A percentile compares a stretch with the other conserved stretches of the same genome.
phyloP scores from a whole-genome alignment of 176 grass and related monocot species.

The Rhynchospora breviuscula region DNA sequence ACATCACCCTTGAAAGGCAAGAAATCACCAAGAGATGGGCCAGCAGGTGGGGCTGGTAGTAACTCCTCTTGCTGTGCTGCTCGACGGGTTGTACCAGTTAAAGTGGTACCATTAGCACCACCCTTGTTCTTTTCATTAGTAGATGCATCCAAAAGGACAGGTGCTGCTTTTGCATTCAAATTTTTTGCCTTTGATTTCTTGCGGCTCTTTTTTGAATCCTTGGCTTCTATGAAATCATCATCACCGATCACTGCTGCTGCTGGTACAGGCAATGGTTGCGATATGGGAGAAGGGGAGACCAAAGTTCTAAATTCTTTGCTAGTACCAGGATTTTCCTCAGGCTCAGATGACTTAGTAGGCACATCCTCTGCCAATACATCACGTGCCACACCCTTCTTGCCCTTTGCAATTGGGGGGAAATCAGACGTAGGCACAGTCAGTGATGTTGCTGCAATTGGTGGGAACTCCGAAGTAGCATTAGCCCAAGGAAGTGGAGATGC shows the following conservation, averaged over 20 bases:
- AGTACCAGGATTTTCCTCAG: constrained; percentile 38
- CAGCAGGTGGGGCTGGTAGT: constrained; percentile 50
- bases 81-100: constrained; percentile 46
- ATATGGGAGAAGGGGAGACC: constrained; percentile 28
- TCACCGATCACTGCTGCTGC: constrained; percentile 46
- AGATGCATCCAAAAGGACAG: constrained; percentile 41
- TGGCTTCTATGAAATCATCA: constrained; percentile 95
- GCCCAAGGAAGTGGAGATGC: constrained; percentile 53
- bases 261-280: background rate
- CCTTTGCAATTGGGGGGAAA: constrained; percentile 32
- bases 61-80: constrained; percentile 59
- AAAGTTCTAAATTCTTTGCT: constrained; percentile 36
- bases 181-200: constrained; percentile 79
- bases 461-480: background rate
- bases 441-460: background rate
- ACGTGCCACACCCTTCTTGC: constrained; percentile 67
- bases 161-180: constrained; percentile 43
- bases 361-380: constrained; percentile 94
- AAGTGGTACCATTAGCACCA: constrained; percentile 27
- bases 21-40: constrained; percentile 88
- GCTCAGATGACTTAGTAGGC: constrained; percentile 49
- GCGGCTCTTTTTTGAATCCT: constrained; percentile 82
- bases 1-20: constrained; percentile 87
- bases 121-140: constrained; percentile 24
- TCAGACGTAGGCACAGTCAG: background rate